Conservation (phyloP, 495 filamentous ascomycete species). For the Chaetomium tenue region DNA sequence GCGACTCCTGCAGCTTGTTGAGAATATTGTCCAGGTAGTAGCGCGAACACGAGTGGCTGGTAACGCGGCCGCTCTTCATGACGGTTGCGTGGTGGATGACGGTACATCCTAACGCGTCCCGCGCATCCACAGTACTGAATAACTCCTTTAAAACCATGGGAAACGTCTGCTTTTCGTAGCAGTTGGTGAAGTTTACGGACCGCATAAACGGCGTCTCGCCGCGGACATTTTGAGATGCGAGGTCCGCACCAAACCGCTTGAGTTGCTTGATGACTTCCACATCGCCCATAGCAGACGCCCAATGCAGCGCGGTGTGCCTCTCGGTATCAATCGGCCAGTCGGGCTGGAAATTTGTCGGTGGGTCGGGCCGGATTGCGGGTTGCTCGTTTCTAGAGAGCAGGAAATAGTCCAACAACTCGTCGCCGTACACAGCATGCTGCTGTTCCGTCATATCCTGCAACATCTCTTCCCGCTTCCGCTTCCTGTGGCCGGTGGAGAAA, state of each 20-base stretch:
- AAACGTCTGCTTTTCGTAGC: constrained; percentile 86
- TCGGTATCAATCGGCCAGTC: constrained; percentile 87
- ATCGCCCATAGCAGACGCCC: constrained; percentile 98
- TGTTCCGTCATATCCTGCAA: constrained; percentile 68
- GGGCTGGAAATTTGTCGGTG: constrained; percentile 78
- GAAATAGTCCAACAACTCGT: constrained; percentile 93
- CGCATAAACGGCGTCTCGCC: constrained; percentile 94
- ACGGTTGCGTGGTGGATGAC: constrained; percentile 91
- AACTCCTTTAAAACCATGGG: constrained; percentile 75
- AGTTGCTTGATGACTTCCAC: constrained; percentile 84
- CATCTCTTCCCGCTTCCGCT: constrained; percentile 72
- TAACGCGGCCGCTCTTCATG: constrained; percentile 68
- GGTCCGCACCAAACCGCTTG: constrained; percentile 68
- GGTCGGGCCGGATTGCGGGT: constrained; percentile 66
- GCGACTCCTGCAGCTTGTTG: constrained; percentile 71
- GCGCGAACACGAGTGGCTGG: constrained; percentile 76
- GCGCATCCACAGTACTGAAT: constrained; percentile 66
- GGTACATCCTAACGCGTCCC: constrained; percentile 75
- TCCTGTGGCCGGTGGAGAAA: constrained; percentile 64
- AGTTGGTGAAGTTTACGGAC: constrained; percentile 93
- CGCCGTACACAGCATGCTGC: constrained; percentile 83
- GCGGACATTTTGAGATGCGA: constrained; percentile 65
- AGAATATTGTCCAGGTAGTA: constrained; percentile 94
- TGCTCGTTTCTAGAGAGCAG: constrained; percentile 71
- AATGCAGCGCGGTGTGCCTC: constrained; percentile 86